These are phyloP conservation scores for Malassezia japonica DNA, from an alignment of 1,284 basidiomycete genomes.

Conservation along the genomic window DNA sequence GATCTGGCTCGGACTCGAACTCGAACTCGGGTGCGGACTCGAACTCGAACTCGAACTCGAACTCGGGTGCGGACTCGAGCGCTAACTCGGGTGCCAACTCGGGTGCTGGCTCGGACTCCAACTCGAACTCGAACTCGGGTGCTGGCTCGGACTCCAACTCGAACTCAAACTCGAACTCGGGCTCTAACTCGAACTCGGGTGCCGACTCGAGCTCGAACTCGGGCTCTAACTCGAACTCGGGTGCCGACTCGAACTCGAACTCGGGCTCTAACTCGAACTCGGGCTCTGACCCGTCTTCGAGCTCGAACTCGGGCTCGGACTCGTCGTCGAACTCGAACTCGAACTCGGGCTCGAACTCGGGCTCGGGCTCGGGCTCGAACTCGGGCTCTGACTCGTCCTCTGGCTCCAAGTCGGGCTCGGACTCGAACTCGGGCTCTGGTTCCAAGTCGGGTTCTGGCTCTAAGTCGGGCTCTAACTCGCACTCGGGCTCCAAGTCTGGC, in stretches of 20 bases:
- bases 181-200: constrained; percentile 4
- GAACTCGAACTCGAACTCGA: background rate
- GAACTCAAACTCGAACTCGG: constrained; percentile 1
- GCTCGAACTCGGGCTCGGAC: constrained; percentile 5
- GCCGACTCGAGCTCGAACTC: constrained; percentile 4
- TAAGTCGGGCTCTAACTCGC: constrained; percentile 4
- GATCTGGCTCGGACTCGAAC: constrained; percentile 1
- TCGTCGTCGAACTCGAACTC: constrained; percentile 7
- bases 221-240: constrained; percentile 2
- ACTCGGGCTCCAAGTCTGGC: constrained; percentile 1
- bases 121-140: constrained; percentile 6
- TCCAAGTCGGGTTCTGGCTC: constrained; percentile 3
- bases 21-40: background rate
- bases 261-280: constrained; percentile 5
- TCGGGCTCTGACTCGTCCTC: constrained; percentile 6
- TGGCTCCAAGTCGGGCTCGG: background rate
- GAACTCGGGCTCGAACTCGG: constrained; percentile 3
- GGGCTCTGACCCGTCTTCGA: constrained; percentile 9
- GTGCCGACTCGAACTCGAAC: constrained; percentile 3
- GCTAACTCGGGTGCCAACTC: constrained; percentile 4
- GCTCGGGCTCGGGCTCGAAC: constrained; percentile 1
- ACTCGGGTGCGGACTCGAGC: background rate
- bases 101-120: background rate
- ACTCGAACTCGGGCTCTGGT: constrained; percentile 5
- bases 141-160: constrained; percentile 1